These are phyloP conservation scores for Striga hermonthica DNA, from an alignment of 305 asterid species.

Conservation along the genomic window DNA sequence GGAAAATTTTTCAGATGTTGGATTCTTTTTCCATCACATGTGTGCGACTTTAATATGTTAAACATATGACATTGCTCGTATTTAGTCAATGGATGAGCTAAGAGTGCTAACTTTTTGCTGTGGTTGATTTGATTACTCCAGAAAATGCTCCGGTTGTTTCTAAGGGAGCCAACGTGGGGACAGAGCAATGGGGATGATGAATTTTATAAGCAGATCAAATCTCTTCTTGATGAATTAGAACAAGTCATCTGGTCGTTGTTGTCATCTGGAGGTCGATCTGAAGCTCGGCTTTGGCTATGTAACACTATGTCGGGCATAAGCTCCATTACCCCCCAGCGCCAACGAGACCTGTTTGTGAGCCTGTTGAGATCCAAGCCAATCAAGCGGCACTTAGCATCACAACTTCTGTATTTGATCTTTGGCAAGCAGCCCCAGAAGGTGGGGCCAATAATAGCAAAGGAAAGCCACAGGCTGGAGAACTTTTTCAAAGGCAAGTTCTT, in stretches of 20 bases:
- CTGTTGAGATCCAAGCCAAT: slow-evolving; percentile 57
- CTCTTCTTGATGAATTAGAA: slow-evolving; percentile 65
- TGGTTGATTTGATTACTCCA: slow-evolving; percentile 25
- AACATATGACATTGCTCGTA: too few relatives aligned
- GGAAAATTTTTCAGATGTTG: too few relatives aligned
- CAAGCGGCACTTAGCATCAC: slow-evolving; percentile 61
- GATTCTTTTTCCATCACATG: too few relatives aligned
- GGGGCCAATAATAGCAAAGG: slow-evolving; percentile 75
- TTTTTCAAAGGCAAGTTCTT: slow-evolving; percentile 68
- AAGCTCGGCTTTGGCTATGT: slow-evolving; percentile 94
- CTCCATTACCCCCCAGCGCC: slow-evolving; percentile 53
- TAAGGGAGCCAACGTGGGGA: slow-evolving; percentile 49
- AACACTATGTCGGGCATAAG: slow-evolving; percentile 58
- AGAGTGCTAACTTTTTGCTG: slow-evolving; percentile 25
- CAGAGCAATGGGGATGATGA: slow-evolving; percentile 32
- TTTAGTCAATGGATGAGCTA: neutral
- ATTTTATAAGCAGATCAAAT: slow-evolving; percentile 37
- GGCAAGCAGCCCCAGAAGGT: slow-evolving; percentile 66
- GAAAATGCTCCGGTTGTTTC: slow-evolving; percentile 64
- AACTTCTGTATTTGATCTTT: slow-evolving; percentile 72
- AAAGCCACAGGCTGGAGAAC: slow-evolving; percentile 64
- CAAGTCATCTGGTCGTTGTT: slow-evolving; percentile 58
- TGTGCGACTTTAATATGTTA: too few relatives aligned
- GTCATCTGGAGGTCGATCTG: slow-evolving; percentile 70
- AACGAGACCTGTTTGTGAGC: slow-evolving; percentile 62